Evolutionary conservation across 2,329 filamentous ascomycete genomes (phyloP).

Genomic region (Ceratocystis ficicola): DNA sequence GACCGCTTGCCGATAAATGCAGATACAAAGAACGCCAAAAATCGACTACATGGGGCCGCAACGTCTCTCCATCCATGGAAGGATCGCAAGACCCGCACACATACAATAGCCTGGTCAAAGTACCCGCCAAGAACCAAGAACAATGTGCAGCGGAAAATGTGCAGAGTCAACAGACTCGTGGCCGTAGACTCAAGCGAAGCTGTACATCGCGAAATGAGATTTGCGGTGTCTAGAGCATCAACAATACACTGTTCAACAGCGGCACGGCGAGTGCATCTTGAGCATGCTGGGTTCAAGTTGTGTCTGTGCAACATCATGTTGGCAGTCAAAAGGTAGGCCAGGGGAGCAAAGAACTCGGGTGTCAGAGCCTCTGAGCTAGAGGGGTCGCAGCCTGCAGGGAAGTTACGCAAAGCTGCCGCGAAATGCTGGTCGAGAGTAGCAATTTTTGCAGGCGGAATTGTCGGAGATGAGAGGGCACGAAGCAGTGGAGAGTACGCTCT

Average conservation of each 20-base stretch:
- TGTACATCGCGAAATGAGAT: conserved; percentile 55
- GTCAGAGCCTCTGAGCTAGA: conserved; percentile 56
- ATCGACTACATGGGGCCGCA: conserved; percentile 67
- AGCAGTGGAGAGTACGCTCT: conserved; percentile 63
- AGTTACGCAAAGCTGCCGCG: conserved; percentile 57
- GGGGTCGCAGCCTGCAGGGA: conserved; percentile 62
- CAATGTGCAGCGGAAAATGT: conserved; percentile 77
- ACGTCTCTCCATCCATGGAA: conserved; percentile 61
- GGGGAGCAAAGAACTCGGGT: conserved; percentile 58
- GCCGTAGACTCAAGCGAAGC: conserved; percentile 52
- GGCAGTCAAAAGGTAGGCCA: conserved; percentile 68
- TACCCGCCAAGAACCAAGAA: conserved; percentile 66
- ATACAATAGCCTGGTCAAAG: conserved; percentile 58
- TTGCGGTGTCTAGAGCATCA: conserved; percentile 66
- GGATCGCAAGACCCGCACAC: conserved; percentile 57
- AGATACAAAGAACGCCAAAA: conserved; percentile 68
- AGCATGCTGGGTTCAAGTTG: conserved; percentile 65
- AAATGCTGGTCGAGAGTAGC: conserved; percentile 76
- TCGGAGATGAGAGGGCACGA: conserved; percentile 55
- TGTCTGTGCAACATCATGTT: conserved; percentile 80
- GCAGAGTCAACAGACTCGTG: conserved; percentile 63
- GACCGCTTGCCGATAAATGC: conserved; percentile 46
- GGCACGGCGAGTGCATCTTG: conserved; percentile 49
- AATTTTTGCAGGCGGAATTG: conserved; percentile 54
- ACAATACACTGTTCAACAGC: conserved; percentile 68